Base-by-base conservation (phyloP, 176 grass and related monocot species). In the Poa annua region DNA sequence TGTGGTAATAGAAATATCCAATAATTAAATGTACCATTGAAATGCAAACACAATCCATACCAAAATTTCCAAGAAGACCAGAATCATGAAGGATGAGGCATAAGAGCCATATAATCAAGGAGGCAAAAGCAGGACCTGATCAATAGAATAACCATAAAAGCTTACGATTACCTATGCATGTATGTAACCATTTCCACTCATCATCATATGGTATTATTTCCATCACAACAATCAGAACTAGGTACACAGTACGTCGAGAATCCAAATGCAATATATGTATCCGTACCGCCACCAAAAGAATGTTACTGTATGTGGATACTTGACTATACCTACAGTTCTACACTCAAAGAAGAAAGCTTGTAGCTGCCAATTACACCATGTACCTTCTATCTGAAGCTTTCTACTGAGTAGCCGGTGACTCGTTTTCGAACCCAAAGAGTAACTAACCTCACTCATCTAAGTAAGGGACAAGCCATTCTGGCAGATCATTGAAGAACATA, bases 381-480 rank as follows among this genome's bases (percentile, higher is more conserved):
- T 22, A 71, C n/a, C 39, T 20, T 9, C 5, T 71, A n/a, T 71
- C 14, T 47, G 32, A 39, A 53, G 29, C 72, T 54, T 75, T 35
- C 72, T 54, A 75, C 72, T n/a, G 29, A 54, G 72, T 54, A 75
- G 29, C 72, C 5, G 0, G 9, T 36, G 72, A 75, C 34, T 75
- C 2, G 5, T 75, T 34, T 75, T 36, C 5, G 5, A 54, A 75
- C 26, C 12, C 49, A 75, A 75, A 34, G 8, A 75, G 70, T 73
- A 50, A 32, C 22, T 73, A 75, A 53, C 17, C 10, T 36, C 49
- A 54, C 29, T 54, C 17, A n/a, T 36, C 74, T 56, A 76, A 55
- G 29, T 53, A 76, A 76, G 74, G 74, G 33, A 76, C 34, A 76
- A 76, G 74, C 74, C 74, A 76, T 57, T 20, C 33, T 12, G 52